These are phyloP conservation scores for Saccharomyces mikatae DNA, from an alignment of 805 yeast genomes.

Conservation along the genomic window DNA sequence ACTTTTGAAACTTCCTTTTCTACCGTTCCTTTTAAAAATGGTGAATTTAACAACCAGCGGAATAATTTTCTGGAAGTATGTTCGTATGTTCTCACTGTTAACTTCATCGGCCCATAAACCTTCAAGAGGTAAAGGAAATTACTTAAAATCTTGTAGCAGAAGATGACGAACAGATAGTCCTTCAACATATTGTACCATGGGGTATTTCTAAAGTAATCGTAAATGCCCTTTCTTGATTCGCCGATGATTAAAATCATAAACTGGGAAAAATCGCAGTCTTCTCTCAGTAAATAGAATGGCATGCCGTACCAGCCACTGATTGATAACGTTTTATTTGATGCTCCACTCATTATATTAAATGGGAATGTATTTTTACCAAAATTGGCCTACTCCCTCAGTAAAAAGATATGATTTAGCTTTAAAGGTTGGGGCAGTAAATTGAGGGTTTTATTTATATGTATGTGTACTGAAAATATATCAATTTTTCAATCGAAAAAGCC, in stretches of 20 bases:
- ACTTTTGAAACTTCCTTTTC: slow-evolving; percentile 50
- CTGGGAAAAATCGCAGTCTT: not conserved
- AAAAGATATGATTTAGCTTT: not conserved
- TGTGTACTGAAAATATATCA: not conserved
- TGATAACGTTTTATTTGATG: not conserved
- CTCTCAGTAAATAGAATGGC: not conserved
- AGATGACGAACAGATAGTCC: slow-evolving; percentile 19
- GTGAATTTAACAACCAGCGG: slow-evolving; percentile 36
- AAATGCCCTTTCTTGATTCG: not conserved
- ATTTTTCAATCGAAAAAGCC: not conserved
- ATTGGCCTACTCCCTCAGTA: not conserved
- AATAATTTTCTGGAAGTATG: slow-evolving; percentile 23
- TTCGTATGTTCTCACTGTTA: slow-evolving; percentile 11
- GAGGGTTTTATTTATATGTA: not conserved
- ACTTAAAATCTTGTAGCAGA: slow-evolving; percentile 7
- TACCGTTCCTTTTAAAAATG: slow-evolving; percentile 48
- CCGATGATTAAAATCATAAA: not conserved
- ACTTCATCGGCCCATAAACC: slow-evolving; percentile 38
- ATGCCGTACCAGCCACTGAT: not conserved
- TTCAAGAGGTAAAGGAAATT: slow-evolving; percentile 12
- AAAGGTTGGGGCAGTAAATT: not conserved
- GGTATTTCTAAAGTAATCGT: not conserved
- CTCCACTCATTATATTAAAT: not conserved
- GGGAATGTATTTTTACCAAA: not conserved
- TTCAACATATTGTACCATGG: slow-evolving; percentile 14